Conservation (phyloP, 2,329 filamentous ascomycete genomes). For the Penicillium olsonii region DNA sequence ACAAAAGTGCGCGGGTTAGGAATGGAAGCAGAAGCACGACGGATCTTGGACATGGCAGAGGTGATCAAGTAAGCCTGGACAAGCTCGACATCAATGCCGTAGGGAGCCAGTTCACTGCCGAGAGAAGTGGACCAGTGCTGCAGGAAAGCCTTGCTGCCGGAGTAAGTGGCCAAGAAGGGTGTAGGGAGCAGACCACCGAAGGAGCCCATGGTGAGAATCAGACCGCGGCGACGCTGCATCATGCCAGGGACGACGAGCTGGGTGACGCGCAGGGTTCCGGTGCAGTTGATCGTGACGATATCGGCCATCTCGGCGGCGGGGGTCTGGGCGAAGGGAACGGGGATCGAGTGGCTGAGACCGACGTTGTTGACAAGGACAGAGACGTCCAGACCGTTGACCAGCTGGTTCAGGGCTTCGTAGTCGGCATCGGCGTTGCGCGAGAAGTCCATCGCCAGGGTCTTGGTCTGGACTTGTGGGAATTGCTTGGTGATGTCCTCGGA, state of each 20-base stretch:
- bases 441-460: constrained; percentile 90
- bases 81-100: constrained; percentile 86
- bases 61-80: constrained; percentile 92
- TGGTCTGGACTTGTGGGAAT: constrained; percentile 69
- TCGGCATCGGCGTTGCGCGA: constrained; percentile 75
- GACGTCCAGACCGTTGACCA: constrained; percentile 74
- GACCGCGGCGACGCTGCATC: constrained; percentile 77
- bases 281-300: constrained; percentile 95
- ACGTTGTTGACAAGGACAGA: constrained; percentile 96
- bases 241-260: constrained; percentile 82
- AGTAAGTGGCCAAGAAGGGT: constrained; percentile 91
- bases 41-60: constrained; percentile 95
- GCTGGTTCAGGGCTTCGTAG: constrained; percentile 70
- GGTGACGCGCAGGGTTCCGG: constrained; percentile 85
- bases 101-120: constrained; percentile 75
- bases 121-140: constrained; percentile 93
- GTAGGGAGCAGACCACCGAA: constrained; percentile 92
- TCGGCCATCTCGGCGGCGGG: constrained; percentile 75
- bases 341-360: constrained; percentile 89
- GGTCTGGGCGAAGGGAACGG: constrained; percentile 83
- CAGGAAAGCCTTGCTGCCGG: constrained; percentile 95
- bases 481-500: constrained; percentile 72
- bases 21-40: constrained; percentile 72
- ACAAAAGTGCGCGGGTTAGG: constrained; percentile 85
- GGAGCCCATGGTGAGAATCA: constrained; percentile 96